Conservation (phyloP, 352 stramenopile species). For the Globisporangium nodosum region DNA sequence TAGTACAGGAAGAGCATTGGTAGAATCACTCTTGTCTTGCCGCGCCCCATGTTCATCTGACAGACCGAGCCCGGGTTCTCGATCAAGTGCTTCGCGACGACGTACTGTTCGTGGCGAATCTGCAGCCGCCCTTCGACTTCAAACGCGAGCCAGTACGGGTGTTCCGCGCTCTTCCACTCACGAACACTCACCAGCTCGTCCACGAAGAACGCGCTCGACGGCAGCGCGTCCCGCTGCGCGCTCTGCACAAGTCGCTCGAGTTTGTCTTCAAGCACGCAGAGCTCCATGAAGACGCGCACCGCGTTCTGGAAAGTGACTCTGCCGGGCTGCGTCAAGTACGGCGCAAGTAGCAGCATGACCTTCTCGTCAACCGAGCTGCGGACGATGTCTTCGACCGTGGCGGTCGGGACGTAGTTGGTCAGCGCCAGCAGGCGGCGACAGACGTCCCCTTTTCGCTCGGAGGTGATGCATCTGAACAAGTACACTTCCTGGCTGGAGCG, state of each 20-base stretch:
- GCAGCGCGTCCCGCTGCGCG: not conserved
- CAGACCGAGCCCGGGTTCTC: constrained; percentile 54
- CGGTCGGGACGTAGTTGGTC: constrained; percentile 17
- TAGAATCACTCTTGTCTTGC: constrained; percentile 87
- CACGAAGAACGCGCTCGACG: constrained; percentile 23
- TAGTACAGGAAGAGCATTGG: constrained; percentile 86
- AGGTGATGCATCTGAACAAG: not conserved
- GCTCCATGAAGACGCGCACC: constrained; percentile 32
- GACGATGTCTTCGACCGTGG: constrained; percentile 35
- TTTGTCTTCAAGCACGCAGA: constrained; percentile 80
- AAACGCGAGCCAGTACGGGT: constrained; percentile 85
- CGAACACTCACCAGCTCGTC: constrained; percentile 44
- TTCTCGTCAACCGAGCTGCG: constrained; percentile 29
- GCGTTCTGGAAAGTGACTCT: not conserved
- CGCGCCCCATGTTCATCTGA: constrained; percentile 85
- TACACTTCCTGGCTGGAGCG: constrained; percentile 9
- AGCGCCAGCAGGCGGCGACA: constrained; percentile 14
- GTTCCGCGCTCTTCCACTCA: constrained; percentile 40
- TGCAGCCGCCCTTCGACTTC: constrained; percentile 77
- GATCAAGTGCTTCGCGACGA: constrained; percentile 72
- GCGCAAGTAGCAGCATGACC: constrained; percentile 20
- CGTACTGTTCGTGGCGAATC: constrained; percentile 79
- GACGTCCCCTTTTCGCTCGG: not conserved
- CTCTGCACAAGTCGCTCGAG: constrained; percentile 30
- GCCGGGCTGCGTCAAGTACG: constrained; percentile 14